Percentiles rank a stretch among this genome's conserved stretches.
These are phyloP conservation scores for Globisporangium heterothallicum DNA, from an alignment of 352 stramenopile genomes.

Conservation along the genomic window DNA sequence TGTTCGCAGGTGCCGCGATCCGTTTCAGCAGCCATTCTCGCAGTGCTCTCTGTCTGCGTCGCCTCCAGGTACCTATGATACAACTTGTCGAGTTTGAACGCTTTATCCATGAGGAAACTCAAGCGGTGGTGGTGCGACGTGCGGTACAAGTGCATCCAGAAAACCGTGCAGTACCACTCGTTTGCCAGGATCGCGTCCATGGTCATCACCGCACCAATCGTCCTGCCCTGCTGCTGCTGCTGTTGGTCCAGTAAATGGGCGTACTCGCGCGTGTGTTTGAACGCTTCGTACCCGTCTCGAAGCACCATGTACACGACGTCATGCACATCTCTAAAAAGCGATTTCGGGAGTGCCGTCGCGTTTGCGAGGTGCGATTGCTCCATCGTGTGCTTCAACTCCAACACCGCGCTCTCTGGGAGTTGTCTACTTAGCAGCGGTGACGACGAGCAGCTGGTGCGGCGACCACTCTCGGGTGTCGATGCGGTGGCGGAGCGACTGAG, in stretches of 20 bases:
- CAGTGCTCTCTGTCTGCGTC: neutral
- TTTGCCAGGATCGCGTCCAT: slow-evolving; percentile 57
- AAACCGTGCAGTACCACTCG: slow-evolving; percentile 64
- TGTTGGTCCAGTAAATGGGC: slow-evolving; percentile 15
- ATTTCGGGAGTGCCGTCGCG: slow-evolving; percentile 14
- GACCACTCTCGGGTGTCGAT: too few species aligned
- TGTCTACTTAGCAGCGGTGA: too few species aligned
- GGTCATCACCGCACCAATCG: slow-evolving; percentile 19
- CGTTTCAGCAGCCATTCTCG: too few species aligned
- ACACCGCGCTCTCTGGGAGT: neutral
- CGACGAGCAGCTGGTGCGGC: too few species aligned
- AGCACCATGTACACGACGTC: slow-evolving; percentile 19
- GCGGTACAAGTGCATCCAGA: slow-evolving; percentile 69
- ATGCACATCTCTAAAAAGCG: slow-evolving; percentile 27
- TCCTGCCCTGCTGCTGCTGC: slow-evolving; percentile 11
- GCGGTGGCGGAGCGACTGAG: too few species aligned
- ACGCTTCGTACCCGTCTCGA: slow-evolving; percentile 24
- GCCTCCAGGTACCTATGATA: slow-evolving; percentile 10
- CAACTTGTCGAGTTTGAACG: slow-evolving; percentile 43
- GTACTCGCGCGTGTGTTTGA: slow-evolving; percentile 29
- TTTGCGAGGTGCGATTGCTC: slow-evolving; percentile 1
- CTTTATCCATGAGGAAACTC: slow-evolving; percentile 55
- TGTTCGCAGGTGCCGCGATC: too few species aligned
- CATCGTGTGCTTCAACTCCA: slow-evolving; percentile 6
- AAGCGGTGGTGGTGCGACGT: slow-evolving; percentile 42